A percentile compares a stretch with the other conserved stretches of the same genome.
These are phyloP conservation scores for Monosporascus sp. DNA, from an alignment of 2,329 filamentous ascomycete genomes.

Conservation along the genomic window DNA sequence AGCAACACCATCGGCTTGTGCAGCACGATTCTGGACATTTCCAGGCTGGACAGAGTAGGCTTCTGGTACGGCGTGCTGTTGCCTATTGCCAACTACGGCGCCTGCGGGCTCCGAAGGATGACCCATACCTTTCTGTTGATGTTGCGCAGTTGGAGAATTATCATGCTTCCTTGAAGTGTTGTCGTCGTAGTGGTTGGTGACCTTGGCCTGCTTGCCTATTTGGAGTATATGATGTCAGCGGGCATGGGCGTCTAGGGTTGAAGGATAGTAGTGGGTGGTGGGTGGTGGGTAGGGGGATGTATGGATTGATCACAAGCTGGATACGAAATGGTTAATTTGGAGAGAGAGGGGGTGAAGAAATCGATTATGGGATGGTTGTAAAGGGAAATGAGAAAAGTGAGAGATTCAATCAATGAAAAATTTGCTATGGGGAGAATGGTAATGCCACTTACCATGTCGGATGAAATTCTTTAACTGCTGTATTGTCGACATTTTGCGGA, in stretches of 20 bases:
- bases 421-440: not conserved
- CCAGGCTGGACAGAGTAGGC: conserved; percentile 59
- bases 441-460: conserved; percentile 63
- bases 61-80: conserved; percentile 40
- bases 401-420: conserved; percentile 1
- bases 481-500: conserved; percentile 60
- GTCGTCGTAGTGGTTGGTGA: conserved; percentile 50
- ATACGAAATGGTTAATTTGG: not conserved
- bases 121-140: conserved; percentile 51
- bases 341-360: not conserved
- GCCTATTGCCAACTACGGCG: conserved; percentile 42
- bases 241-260: conserved; percentile 12
- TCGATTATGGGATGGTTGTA: not conserved
- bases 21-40: conserved; percentile 60
- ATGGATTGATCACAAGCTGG: not conserved
- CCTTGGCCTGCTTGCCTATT: conserved; percentile 81
- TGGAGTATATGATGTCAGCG: conserved; percentile 28
- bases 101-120: conserved; percentile 38
- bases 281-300: not conserved
- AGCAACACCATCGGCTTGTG: conserved; percentile 61
- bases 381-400: not conserved
- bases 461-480: conserved; percentile 98
- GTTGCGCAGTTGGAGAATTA: conserved; percentile 42
- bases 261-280: not conserved
- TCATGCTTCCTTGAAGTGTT: conserved; percentile 50